Base-by-base conservation (phyloP, 106 monocot species). In the Ottelia alismoides region DNA sequence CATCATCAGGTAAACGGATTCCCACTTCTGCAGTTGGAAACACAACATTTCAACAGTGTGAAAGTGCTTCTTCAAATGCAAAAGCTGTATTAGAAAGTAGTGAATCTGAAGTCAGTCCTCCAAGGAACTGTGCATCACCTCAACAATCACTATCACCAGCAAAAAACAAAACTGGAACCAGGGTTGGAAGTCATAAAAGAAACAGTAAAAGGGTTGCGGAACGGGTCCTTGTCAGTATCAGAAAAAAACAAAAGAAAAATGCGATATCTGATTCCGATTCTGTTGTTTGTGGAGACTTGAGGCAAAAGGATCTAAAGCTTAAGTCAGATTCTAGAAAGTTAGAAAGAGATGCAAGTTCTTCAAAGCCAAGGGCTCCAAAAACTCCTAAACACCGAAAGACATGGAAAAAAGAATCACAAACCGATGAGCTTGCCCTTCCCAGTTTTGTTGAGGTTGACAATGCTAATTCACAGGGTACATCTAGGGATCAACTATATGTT, bases 171-270 rank as follows among this genome's bases (percentile, higher is more conserved):
- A 20, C 53, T 2, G 49, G 52, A 56, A 67, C 53, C 35, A 96
- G 82, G 68, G 48, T 55, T 64, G 72, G 72, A 47, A 29, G 49
- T 31, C 56, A 48, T 28, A 85, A 79, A 40, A 79, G 61, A 57
- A 80, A 72, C 45, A 98, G 76, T 22, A 98, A 86, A 90, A 85
- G 98, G 72, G 65, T 71, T 59, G 82, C 98, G 27, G 90, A 98
- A 45, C 64, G 75, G 30, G 85, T 76, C 70, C 76, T 98, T 73
- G 58, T 79, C 28, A 74, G 67, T 64, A 79, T 85, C 52, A 61
- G 51, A 49, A 98, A 98, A 58, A 79, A 66, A 32, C 88, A 89
- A 66, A 85, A 75, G 68, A 78, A 80, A 74, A 50, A 65, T 48
- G 35, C 55, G 10, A 28, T 53, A 27, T 79, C 76, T 29, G 88